phyloP scores from a whole-genome alignment of 2,329 filamentous ascomycete species.

The Macrophomina tecta region DNA sequence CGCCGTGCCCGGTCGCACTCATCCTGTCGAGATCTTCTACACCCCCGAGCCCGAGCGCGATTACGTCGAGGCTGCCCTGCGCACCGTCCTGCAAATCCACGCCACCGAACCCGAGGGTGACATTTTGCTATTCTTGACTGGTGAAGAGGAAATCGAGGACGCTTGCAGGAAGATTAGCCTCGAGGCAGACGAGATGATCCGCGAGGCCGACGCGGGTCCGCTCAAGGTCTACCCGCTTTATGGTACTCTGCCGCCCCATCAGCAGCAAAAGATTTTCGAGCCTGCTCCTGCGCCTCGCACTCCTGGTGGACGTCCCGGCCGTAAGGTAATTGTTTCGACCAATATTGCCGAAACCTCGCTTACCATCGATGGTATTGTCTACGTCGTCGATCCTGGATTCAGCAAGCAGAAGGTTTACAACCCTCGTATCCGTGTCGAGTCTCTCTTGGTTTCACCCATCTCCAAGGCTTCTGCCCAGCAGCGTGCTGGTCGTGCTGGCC shows the following conservation, averaged over 20 bases:
- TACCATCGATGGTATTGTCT: constrained; percentile 98
- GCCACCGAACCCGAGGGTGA: constrained; percentile 91
- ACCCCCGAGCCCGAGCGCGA: constrained; percentile 95
- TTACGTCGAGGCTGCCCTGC: constrained; percentile 92
- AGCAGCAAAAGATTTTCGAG: constrained; percentile 96
- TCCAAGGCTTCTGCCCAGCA: constrained; percentile 98
- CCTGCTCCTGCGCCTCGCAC: constrained; percentile 76
- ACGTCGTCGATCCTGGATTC: constrained; percentile 98
- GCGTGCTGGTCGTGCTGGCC: constrained; percentile 96
- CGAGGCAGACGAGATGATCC: constrained; percentile 88
- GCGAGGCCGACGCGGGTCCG: constrained; percentile 90
- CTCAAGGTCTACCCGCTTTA: constrained; percentile 92
- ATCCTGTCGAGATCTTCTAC: constrained; percentile 98
- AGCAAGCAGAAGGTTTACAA: constrained; percentile 99
- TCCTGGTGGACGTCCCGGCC: constrained; percentile 81
- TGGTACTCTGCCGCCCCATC: constrained; percentile 86
- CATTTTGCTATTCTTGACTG: constrained; percentile 91
- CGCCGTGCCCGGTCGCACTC: constrained; percentile 91
- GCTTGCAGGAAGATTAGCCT: constrained; percentile 89
- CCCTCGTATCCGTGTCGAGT: constrained; percentile 93
- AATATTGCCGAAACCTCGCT: constrained; percentile 98
- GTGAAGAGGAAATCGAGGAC: constrained; percentile 98
- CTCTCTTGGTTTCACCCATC: constrained; percentile 94
- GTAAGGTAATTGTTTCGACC: constrained; percentile 92
- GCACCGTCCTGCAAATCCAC: constrained; percentile 96